Percentiles rank a stretch among this genome's conserved stretches.
Evolutionary conservation across 2,329 filamentous ascomycete genomes (phyloP).

Genomic region (Cercospora janseana): DNA sequence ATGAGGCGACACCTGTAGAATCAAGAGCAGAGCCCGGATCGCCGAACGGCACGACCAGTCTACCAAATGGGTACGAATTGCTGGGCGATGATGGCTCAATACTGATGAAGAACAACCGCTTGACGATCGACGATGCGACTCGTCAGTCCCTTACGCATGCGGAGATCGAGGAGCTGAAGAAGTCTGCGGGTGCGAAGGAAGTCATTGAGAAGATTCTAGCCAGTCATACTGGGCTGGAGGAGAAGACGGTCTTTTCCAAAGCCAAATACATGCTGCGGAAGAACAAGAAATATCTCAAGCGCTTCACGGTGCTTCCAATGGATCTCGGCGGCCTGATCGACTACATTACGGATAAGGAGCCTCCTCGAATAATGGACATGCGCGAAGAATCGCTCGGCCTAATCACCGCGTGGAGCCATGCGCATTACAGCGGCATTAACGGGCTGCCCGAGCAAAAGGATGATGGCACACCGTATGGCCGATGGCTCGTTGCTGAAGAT

Average conservation of each 20-base stretch:
- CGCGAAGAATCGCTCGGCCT: constrained; percentile 79
- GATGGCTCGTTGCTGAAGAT: constrained; percentile 84
- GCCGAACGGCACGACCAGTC: constrained; percentile 32
- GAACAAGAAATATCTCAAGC: constrained; percentile 85
- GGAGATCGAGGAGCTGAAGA: constrained; percentile 71
- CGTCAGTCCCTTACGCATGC: constrained; percentile 73
- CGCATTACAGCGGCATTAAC: constrained; percentile 65
- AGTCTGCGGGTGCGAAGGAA: constrained; percentile 72
- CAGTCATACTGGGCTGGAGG: constrained; percentile 82
- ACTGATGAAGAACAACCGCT: constrained; percentile 60
- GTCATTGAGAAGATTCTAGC: constrained; percentile 90
- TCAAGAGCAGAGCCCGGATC: constrained; percentile 34
- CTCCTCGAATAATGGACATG: constrained; percentile 77
- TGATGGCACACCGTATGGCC: constrained; percentile 47
- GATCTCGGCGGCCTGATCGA: constrained; percentile 74
- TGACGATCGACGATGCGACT: constrained; percentile 61
- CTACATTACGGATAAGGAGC: constrained; percentile 77
- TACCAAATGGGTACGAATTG: constrained; percentile 44
- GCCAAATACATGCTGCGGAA: constrained; percentile 96
- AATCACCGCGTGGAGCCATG: constrained; percentile 84
- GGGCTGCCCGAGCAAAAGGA: constrained; percentile 14
- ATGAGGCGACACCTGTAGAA: constrained; percentile 50
- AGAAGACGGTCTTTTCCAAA: constrained; percentile 90
- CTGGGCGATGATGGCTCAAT: constrained; percentile 50
- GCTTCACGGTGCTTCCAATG: constrained; percentile 81